Percentiles rank a stretch among this genome's conserved stretches.
Evolutionary conservation across 129 eudicot genomes (phyloP).

Genomic region (Helichrysum umbraculigerum): DNA sequence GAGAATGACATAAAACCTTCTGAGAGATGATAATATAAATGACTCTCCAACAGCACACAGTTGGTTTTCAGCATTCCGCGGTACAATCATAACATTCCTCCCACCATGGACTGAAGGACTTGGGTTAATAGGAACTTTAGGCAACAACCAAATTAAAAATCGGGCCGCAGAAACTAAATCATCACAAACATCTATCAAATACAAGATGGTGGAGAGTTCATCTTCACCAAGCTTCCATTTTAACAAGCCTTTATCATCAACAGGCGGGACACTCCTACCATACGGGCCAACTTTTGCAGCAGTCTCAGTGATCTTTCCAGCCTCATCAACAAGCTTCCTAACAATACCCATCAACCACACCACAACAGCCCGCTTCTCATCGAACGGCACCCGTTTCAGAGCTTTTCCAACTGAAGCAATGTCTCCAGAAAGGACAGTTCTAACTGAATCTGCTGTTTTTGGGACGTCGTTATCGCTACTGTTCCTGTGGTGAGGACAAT

Average conservation of each 20-base stretch:
- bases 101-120: constrained; percentile 59
- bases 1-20: constrained; percentile 54
- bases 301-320: constrained; percentile 51
- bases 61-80: constrained; percentile 64
- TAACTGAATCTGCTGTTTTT: constrained; percentile 43
- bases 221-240: constrained; percentile 95
- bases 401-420: constrained; percentile 62
- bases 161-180: constrained; percentile 67
- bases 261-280: constrained; percentile 48
- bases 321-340: constrained; percentile 73
- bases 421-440: constrained; percentile 39
- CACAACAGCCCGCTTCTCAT: constrained; percentile 61
- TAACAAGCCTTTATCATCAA: constrained; percentile 55
- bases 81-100: constrained; percentile 58
- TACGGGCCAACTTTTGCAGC: constrained; percentile 53
- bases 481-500: constrained; percentile 76
- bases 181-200: constrained; percentile 74
- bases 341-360: constrained; percentile 72
- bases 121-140: constrained; percentile 58
- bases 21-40: constrained; percentile 67
- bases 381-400: constrained; percentile 61
- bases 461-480: constrained; percentile 49
- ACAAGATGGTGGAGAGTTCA: constrained; percentile 67
- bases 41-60: constrained; percentile 72
- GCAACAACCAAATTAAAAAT: constrained; percentile 82